Base-by-base conservation (phyloP, 2,329 filamentous ascomycete genomes). In the Aspergillus quadrilineatus region DNA sequence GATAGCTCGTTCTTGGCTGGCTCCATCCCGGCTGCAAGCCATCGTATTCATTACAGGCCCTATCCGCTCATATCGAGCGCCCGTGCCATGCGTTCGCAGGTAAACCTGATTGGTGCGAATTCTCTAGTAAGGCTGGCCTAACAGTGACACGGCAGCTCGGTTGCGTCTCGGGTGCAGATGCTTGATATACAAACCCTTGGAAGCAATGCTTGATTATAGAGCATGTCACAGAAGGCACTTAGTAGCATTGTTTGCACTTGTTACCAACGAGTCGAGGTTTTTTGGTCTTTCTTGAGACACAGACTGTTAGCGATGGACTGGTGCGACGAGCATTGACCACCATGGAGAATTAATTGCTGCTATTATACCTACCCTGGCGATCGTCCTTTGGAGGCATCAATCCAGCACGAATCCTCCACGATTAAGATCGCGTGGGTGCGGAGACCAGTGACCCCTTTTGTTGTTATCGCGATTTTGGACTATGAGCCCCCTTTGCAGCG, bases 11-110 rank as follows among this genome's bases (percentile, higher is more conserved):
- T 39, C 53, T 50, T 50, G 53, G 53, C 53, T 36, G 39, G 42
- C 15, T 28, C 39, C 46, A 41, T 41, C 53, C 39, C 46, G 34
- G 53, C 46, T 50, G 53, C 41, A 45, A 29, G 53, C 39, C 44
- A 55, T 49, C 26, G 26, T 5, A 32, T 47, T 50, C 30, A 44
- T 49, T 49, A 22, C 22, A 3, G 22, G 22, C 22, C 22, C 22
- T 37, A 37, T 14, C 9, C 9, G 34, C 10, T 37, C 10, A 10
- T 9, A 5, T 37, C 10, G 34, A 37, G 34, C 34, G 34, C 14
- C 34, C 14, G 34, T 37, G 34, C 34, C 10, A 37, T 37, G 9
- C 34, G 34, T 14, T 37, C 22, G 12, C 34, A 32, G 39, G 5
- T 37, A 10, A 30, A 5, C n/a, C 4, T 49, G 36, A 54, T 54